Base-by-base conservation (phyloP, 108 stramenopile species). In the Skeletonema tropicum region DNA sequence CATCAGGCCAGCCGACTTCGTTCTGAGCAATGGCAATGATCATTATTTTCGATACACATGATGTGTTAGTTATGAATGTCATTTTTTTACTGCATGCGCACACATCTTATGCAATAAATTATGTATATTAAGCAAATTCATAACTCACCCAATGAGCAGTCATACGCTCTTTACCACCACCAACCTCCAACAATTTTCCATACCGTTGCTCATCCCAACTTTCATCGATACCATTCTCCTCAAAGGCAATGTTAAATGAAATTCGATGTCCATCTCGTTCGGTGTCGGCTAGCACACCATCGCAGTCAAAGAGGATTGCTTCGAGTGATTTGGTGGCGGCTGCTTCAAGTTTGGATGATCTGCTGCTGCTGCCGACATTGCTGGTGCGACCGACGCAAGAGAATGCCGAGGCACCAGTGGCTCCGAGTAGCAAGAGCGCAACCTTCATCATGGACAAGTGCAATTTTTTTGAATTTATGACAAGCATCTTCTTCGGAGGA, bases 141-240 rank as follows among this genome's bases (percentile, higher is more conserved):
- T 7, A 38, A 62, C 61, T 62, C 61, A 62, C 71, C 93, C 93
- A 94, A 79, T 94, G 90, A 26, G 96, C 95, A 21, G 96, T 97
- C 97, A 98, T 98, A 31, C 97, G 88, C 77, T 98, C 97, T 80
- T 97, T 97, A 25, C 97, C 97, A 6, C 97, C 97, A 0, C 93
- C 92, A 6, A 85, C 82, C 73, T 95, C 92, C 41, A 97, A 67
- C 12, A 98, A 79, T 39, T 89, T 82, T 32, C 97, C 97, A 66
- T 98, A 98, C 15, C 84, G 87, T 41, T 95, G 92, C 49, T 91
- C 93, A 49, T 77, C 77, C 97, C 97, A 98, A 45, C 66, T 85
- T 35, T 89, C 90, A 35, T 90, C 77, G 32, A 95, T 70, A 38
- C 84, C 87, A 58, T 89, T 90, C 33, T 86, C 71, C 72, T 70